Evolutionary conservation across 352 stramenopile species (phyloP), one percentile per base, ranked within the genome.

Genomic region (Peronospora destructor): DNA sequence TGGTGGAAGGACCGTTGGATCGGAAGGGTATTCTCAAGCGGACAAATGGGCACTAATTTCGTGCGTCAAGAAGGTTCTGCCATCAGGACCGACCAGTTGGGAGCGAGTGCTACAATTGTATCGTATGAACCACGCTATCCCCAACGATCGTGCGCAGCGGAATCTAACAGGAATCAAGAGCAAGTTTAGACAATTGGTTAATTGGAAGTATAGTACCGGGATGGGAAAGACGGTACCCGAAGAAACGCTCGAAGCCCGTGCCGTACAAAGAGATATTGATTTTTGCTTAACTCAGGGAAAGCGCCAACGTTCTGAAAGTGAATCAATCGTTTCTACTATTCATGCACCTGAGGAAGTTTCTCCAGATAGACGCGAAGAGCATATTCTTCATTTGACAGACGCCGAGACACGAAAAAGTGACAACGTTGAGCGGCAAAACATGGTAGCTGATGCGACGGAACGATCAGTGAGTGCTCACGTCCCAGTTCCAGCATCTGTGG

Each of bases 101-200:
- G 60, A 66, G 13, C 49, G 55, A 34, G 61, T 61, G 21, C 43
- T 70, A 14, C 49, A 73, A 39, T 35, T 65, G 30, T 73, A 73
- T 30, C 60, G 61, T 21, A 25, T 21, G 26, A 67, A 55, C 12
- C 45, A 74, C 37, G 39, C 57, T 9, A 41, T 33, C n/a, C 58
- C 46, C 11, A 67, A 74, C 14, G 55, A 57, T 14, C 64, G 64
- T 26, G 39, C 60, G 13, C 45, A 35, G 21, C 53, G 65, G 17
- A 57, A 47, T 37, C 2, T 47, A 2, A 45, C 53, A 23, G 64
- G 57, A 26, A 46, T 74, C 34, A 68, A 69, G 33, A 66, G 48
- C 30, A 71, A 74, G 54, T 74, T 74, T 53, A 16, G 48, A 32
- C 61, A 71, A 29, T 48, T 74, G 9, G 41, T 71, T n/a, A 59